A percentile compares a stretch with the other conserved stretches of the same genome.
Evolutionary conservation across 2,329 filamentous ascomycete species (phyloP).

Genomic region (Arthrinium phaeospermum): DNA sequence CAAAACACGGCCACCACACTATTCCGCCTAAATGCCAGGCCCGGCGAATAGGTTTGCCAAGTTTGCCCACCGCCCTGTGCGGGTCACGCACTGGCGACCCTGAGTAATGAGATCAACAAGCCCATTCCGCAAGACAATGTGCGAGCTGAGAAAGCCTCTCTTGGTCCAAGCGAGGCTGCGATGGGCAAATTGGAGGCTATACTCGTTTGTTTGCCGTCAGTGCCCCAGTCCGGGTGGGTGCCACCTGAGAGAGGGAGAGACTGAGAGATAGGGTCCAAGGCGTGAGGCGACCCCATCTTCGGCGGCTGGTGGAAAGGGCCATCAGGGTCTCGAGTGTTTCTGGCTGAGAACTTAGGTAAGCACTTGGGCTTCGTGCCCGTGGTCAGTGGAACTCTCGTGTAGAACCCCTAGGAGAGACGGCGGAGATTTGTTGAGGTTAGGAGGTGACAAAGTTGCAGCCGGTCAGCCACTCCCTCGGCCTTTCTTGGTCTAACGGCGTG

Average conservation of each 20-base stretch:
- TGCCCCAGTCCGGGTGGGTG: not conserved
- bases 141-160: not conserved
- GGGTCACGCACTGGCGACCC: not conserved
- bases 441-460: not conserved
- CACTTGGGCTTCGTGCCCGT: not conserved
- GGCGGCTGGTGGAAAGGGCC: not conserved
- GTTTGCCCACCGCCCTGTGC: not conserved
- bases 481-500: not conserved
- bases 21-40: not conserved
- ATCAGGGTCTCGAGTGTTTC: not conserved
- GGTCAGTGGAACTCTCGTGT: not conserved
- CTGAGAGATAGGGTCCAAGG: not conserved
- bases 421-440: not conserved
- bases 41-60: not conserved
- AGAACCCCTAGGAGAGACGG: not conserved
- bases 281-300: not conserved
- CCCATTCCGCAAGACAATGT: not conserved
- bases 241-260: not conserved
- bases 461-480: not conserved
- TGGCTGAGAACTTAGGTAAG: not conserved
- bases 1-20: too few relatives aligned
- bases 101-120: not conserved
- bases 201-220: not conserved
- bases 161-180: not conserved
- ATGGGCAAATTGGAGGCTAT: not conserved